Conservation (phyloP, 176 grass and related monocot species). For the Canna indica region DNA sequence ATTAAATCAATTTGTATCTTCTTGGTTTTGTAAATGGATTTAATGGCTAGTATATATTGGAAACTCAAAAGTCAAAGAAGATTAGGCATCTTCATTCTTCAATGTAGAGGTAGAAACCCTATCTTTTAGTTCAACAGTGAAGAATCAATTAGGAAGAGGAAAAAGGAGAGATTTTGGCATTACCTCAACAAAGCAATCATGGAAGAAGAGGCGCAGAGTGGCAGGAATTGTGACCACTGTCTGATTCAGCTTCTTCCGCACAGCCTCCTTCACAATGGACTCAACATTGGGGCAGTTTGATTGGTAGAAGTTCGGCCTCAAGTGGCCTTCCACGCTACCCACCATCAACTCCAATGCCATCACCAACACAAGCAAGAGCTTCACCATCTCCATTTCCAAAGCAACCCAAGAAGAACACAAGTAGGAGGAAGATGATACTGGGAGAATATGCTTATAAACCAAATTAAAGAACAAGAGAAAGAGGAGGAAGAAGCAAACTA, state of each 20-base stretch:
- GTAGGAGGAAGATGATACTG: neutral
- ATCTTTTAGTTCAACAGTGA: too few relatives aligned
- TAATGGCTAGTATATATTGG: too few relatives aligned
- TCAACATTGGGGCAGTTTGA: slow-evolving; percentile 45
- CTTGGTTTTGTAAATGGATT: too few relatives aligned
- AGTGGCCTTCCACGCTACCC: neutral
- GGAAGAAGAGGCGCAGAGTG: slow-evolving; percentile 55
- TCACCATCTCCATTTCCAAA: neutral
- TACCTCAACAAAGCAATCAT: slow-evolving; percentile 54
- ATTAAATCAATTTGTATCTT: too few relatives aligned
- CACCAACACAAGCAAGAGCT: neutral
- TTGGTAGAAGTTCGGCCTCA: slow-evolving; percentile 34
- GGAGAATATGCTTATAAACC: neutral
- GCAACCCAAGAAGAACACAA: neutral
- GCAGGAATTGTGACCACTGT: slow-evolving; percentile 46
- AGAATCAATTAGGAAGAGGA: neutral
- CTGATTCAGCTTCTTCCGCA: slow-evolving; percentile 33
- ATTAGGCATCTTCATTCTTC: too few relatives aligned
- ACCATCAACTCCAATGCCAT: neutral
- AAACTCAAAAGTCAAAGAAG: too few relatives aligned
- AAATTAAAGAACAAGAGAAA: neutral
- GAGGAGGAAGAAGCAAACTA: neutral
- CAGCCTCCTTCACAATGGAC: slow-evolving; percentile 31
- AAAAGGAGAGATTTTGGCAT: neutral
- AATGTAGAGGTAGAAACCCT: too few relatives aligned